phyloP scores from a whole-genome alignment of 2,329 filamentous ascomycete species.

The Epichloe hybrida region DNA sequence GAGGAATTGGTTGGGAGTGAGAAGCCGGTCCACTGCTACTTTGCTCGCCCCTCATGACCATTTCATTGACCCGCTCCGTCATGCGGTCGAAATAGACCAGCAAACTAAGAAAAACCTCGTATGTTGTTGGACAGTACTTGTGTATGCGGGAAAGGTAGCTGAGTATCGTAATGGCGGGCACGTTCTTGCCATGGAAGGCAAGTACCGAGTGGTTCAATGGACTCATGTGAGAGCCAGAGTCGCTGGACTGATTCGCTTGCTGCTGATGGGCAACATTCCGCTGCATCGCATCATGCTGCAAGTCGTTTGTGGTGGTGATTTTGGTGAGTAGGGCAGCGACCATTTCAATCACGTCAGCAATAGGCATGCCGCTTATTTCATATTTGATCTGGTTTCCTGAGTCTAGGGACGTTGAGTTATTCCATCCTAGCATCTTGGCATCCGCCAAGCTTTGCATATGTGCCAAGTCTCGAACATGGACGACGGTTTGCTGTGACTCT shows the following conservation, averaged over 20 bases:
- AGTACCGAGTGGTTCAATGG: slow-evolving; percentile 56
- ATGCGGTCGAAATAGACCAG: slow-evolving; percentile 97
- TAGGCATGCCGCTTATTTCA: slow-evolving; percentile 95
- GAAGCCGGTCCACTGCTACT: not conserved
- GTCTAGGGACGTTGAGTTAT: slow-evolving; percentile 32
- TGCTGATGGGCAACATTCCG: slow-evolving; percentile 49
- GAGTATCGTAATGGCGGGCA: slow-evolving; percentile 90
- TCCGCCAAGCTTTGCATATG: slow-evolving; percentile 83
- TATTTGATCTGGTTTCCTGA: slow-evolving; percentile 51
- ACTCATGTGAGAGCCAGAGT: slow-evolving; percentile 45
- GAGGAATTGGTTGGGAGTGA: slow-evolving; percentile 7
- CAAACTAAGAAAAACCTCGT: slow-evolving; percentile 91
- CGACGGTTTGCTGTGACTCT: slow-evolving; percentile 33
- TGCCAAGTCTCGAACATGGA: slow-evolving; percentile 76
- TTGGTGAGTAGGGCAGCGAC: slow-evolving; percentile 91
- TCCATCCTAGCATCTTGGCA: slow-evolving; percentile 52
- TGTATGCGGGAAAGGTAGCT: slow-evolving; percentile 94
- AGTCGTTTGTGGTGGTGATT: slow-evolving; percentile 92
- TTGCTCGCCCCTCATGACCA: slow-evolving; percentile 45
- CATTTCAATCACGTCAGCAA: slow-evolving; percentile 97
- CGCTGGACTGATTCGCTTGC: slow-evolving; percentile 34
- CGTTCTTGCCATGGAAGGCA: slow-evolving; percentile 95
- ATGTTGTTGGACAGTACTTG: slow-evolving; percentile 97
- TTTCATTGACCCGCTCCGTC: slow-evolving; percentile 87
- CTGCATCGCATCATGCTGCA: slow-evolving; percentile 84